Evolutionary conservation across 2,329 filamentous ascomycete species (phyloP), one percentile per base, ranked within the genome.

Genomic region (Fusarium xylarioides): DNA sequence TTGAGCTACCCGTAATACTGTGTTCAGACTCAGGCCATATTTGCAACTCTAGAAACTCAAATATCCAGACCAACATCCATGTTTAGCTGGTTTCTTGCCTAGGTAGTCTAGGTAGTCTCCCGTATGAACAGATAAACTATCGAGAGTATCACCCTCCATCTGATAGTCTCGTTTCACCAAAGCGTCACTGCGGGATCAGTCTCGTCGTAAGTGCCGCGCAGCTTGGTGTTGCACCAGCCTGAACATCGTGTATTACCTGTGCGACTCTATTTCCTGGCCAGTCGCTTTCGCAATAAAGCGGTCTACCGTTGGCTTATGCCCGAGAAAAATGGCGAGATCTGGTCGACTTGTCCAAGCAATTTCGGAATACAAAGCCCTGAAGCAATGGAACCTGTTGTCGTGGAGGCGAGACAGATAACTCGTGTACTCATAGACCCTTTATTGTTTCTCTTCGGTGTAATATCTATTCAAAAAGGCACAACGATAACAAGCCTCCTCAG

Each of bases 241-340:
- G 40, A 55, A 46, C 42, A 43, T 55, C 28, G 28, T 52, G 65
- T 74, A 57, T 53, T 49, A 74, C 68, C 21, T 52, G 66, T 73
- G 32, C 30, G 15, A 74, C 66, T 32, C 46, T 42, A 63, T 46
- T 49, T 34, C 34, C 47, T 30, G 57, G 50, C 40, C 54, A 65
- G 65, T 67, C 47, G 57, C 56, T 50, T 44, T 66, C 34, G 26
- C 15, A 23, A 21, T 54, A n/a, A 34, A 44, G 57, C 58, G 50
- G 61, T 63, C 66, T 71, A 43, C 32, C 38, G 23, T 26, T 46
- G 23, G 30, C 14, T 23, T 34, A 44, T 42, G 37, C 34, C 42
- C 38, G 37, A 28, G 26, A 69, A 32, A 26, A n/a, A 44, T 37
- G 23, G 19, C 23, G 40, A 61, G 34, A 30, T 30, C 46, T 28